Percentiles rank a stretch among this genome's conserved stretches.
Evolutionary conservation across 306 rosid genomes (phyloP).

Genomic region (Dryas alaskensis): DNA sequence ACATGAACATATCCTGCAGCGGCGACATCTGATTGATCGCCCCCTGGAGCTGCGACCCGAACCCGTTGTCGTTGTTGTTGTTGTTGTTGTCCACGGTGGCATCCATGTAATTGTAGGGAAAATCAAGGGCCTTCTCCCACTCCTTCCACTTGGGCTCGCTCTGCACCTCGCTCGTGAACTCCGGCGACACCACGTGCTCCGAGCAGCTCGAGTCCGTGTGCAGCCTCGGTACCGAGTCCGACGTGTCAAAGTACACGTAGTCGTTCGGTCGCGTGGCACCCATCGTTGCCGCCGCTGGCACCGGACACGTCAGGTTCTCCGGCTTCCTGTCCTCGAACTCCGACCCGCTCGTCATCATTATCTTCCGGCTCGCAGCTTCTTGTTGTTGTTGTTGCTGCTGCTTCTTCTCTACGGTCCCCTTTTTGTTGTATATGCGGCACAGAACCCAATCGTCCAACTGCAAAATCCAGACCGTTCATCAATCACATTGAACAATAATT

Average conservation of each 20-base stretch:
- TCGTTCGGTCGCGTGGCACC: conserved; percentile 29
- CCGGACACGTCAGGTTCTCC: conserved; percentile 30
- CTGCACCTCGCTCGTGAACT: conserved; percentile 82
- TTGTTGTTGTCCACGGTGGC: conserved; percentile 30
- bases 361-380: not conserved
- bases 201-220: conserved; percentile 97
- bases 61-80: conserved; percentile 12
- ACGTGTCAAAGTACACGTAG: conserved; percentile 51
- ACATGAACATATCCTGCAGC: conserved; percentile 82
- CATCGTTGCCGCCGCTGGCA: conserved; percentile 5
- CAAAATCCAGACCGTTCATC: conserved; percentile 41
- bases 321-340: conserved; percentile 70
- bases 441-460: conserved; percentile 98
- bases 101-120: conserved; percentile 56
- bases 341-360: conserved; percentile 22
- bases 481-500: not conserved
- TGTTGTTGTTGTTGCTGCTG: not conserved
- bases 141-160: conserved; percentile 88
- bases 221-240: conserved; percentile 77
- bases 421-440: conserved; percentile 94
- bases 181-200: conserved; percentile 94
- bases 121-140: conserved; percentile 64
- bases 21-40: conserved; percentile 66
- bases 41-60: conserved; percentile 49
- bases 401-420: conserved; percentile 55